Percentiles rank a stretch among this genome's conserved stretches.
These are phyloP conservation scores for Ophiocordyceps sinensis DNA, from an alignment of 2,329 filamentous ascomycete genomes.

Conservation along the genomic window DNA sequence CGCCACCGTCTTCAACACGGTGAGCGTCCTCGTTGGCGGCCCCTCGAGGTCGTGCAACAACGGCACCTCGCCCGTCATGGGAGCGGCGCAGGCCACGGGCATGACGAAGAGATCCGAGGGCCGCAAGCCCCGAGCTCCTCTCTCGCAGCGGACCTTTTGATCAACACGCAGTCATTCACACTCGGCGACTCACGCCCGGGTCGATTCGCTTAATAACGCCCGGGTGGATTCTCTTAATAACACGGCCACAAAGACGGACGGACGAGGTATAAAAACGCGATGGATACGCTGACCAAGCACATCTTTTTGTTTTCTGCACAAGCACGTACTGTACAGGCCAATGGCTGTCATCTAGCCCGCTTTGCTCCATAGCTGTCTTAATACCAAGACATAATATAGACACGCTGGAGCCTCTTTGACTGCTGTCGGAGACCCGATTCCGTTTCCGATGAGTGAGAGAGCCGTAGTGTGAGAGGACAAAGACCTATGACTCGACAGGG, in stretches of 20 bases:
- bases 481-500: too few species aligned
- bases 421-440: background rate
- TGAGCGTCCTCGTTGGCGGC: conserved; percentile 13
- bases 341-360: background rate
- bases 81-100: background rate
- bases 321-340: conserved; percentile 1
- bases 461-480: too few species aligned
- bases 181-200: background rate
- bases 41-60: background rate
- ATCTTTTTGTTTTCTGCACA: background rate
- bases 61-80: background rate
- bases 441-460: background rate
- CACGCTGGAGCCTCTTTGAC: background rate
- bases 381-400: background rate
- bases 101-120: background rate
- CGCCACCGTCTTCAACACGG: conserved; percentile 21
- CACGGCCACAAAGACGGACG: too few species aligned
- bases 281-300: background rate
- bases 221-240: background rate
- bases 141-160: too few species aligned
- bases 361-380: background rate
- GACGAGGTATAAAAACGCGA: background rate
- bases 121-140: too few species aligned
- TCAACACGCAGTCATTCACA: background rate
- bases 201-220: background rate